Percentiles rank a stretch among this genome's conserved stretches.
Evolutionary conservation across 2,329 filamentous ascomycete genomes (phyloP).

Genomic region (Neofusicoccum sp.): DNA sequence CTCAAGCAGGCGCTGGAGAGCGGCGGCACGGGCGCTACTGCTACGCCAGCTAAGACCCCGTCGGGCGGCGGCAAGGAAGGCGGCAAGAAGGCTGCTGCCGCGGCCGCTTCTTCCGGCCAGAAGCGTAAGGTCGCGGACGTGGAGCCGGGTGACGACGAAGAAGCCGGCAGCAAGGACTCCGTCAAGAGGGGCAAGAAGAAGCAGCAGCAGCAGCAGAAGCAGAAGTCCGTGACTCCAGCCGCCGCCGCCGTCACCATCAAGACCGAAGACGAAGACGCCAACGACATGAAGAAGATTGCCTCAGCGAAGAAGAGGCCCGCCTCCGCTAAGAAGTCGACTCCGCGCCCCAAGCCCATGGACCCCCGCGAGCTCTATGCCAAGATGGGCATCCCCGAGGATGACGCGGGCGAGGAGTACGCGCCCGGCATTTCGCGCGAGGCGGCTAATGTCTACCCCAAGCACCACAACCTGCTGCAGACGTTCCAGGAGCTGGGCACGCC

Average conservation of each 20-base stretch:
- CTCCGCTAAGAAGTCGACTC: conserved; percentile 4
- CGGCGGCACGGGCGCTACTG: conserved; percentile 18
- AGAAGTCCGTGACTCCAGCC: background rate
- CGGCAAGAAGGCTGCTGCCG: background rate
- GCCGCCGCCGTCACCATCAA: conserved; percentile 8
- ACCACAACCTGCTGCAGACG: background rate
- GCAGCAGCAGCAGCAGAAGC: too few species aligned
- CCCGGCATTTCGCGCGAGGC: background rate
- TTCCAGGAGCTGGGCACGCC: background rate
- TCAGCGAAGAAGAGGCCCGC: background rate
- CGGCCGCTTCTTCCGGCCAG: background rate
- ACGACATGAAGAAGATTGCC: conserved; percentile 18
- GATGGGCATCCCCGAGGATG: background rate
- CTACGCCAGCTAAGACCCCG: background rate
- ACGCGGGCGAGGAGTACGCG: too few species aligned
- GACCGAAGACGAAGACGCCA: background rate
- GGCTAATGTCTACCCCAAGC: background rate
- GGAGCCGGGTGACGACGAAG: background rate
- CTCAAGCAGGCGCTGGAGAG: conserved; percentile 32
- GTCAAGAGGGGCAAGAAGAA: conserved; percentile 4
- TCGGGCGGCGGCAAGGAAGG: conserved; percentile 10
- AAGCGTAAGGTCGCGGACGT: background rate
- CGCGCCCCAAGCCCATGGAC: background rate
- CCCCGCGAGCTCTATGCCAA: background rate
- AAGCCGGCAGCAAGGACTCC: background rate